phyloP scores from a whole-genome alignment of 805 yeast genomes.

The Zygosaccharomyces pseudorouxii region DNA sequence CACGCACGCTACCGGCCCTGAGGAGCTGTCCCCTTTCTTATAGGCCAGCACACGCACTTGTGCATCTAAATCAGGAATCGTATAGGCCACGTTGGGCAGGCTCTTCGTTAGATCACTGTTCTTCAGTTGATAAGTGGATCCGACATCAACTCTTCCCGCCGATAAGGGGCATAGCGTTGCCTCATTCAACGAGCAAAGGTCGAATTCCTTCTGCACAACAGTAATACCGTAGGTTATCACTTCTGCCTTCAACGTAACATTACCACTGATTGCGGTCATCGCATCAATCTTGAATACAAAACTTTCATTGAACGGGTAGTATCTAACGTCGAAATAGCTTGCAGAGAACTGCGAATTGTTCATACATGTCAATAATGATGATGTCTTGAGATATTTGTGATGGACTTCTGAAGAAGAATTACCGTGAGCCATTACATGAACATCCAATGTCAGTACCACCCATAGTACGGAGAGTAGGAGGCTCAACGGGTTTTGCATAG shows the following conservation, averaged over 20 bases:
- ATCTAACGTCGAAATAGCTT: slow-evolving; percentile 69
- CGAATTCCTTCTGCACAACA: slow-evolving; percentile 48
- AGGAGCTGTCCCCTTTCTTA: slow-evolving; percentile 40
- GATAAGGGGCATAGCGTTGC: slow-evolving; percentile 72
- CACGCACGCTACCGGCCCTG: slow-evolving; percentile 76
- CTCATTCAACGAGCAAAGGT: slow-evolving; percentile 61
- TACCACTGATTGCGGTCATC: slow-evolving; percentile 68
- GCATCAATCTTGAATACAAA: slow-evolving; percentile 70
- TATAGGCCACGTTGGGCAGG: slow-evolving; percentile 81
- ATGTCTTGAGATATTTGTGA: slow-evolving; percentile 40
- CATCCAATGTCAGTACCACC: neutral
- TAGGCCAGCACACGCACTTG: slow-evolving; percentile 71
- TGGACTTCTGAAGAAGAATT: neutral
- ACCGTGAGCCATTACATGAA: neutral
- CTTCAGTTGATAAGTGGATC: slow-evolving; percentile 43
- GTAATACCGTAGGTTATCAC: slow-evolving; percentile 79
- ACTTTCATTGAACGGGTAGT: slow-evolving; percentile 59
- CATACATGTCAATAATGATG: slow-evolving; percentile 89
- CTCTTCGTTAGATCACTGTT: slow-evolving; percentile 38
- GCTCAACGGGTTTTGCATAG: neutral
- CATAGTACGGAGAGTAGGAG: neutral
- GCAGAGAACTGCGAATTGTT: slow-evolving; percentile 83
- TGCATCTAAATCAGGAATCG: slow-evolving; percentile 93
- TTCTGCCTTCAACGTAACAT: slow-evolving; percentile 60
- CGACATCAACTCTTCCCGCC: slow-evolving; percentile 80